Conservation (phyloP, 2,329 filamentous ascomycete species). For the Sphaerulina musiva region DNA sequence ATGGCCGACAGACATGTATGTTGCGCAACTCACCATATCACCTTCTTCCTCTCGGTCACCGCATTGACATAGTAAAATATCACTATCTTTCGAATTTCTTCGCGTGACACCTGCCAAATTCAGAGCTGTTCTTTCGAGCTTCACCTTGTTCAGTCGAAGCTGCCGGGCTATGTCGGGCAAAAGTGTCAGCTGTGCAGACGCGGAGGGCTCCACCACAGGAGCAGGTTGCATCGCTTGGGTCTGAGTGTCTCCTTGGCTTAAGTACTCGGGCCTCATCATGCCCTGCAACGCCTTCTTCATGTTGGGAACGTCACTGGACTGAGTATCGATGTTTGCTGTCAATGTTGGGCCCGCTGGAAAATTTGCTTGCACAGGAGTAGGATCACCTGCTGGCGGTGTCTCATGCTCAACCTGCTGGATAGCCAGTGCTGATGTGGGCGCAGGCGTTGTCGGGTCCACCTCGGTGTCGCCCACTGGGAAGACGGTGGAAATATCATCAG, state of each 20-base stretch:
- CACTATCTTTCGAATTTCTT: slow-evolving; percentile 9
- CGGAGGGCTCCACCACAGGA: background rate
- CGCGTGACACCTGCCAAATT: slow-evolving; percentile 14
- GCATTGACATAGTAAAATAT: slow-evolving; percentile 39
- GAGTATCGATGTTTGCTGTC: slow-evolving; percentile 17
- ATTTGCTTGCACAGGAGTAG: background rate
- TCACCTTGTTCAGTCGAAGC: slow-evolving; percentile 8
- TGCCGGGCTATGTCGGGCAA: slow-evolving; percentile 10
- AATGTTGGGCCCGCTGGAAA: background rate
- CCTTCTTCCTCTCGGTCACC: slow-evolving; percentile 36
- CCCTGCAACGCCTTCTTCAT: slow-evolving; percentile 24
- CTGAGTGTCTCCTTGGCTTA: slow-evolving; percentile 33
- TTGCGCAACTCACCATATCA: slow-evolving; percentile 36
- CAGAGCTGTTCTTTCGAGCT: slow-evolving; percentile 16
- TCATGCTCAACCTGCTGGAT: background rate
- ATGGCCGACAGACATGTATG: background rate
- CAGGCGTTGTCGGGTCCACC: slow-evolving; percentile 2
- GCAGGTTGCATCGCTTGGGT: slow-evolving; percentile 12
- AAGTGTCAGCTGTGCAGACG: slow-evolving; percentile 7
- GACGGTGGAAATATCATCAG: background rate
- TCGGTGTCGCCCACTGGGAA: slow-evolving; percentile 1
- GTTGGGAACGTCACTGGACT: slow-evolving; percentile 19
- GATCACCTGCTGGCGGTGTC: background rate
- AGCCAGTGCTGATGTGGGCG: slow-evolving; percentile 4
- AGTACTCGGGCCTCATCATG: slow-evolving; percentile 28